Conservation (phyloP, 768 basidiomycete species). For the Collybia mongolica region DNA sequence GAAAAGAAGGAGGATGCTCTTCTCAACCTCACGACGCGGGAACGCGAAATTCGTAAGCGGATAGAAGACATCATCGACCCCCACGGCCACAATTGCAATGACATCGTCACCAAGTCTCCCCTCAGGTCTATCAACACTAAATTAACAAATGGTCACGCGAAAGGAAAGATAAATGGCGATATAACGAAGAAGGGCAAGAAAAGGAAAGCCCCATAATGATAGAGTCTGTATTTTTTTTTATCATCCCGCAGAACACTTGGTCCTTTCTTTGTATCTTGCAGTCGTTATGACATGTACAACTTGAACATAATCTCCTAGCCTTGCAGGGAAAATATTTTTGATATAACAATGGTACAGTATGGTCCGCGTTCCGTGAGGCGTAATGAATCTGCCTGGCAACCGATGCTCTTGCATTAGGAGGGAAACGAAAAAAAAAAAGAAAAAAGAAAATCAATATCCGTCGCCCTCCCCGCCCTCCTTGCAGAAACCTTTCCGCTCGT, state of each 20-base stretch:
- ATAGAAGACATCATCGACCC: slow-evolving; percentile 74
- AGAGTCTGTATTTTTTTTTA: slow-evolving; percentile 9
- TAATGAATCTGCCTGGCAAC: slow-evolving; percentile 23
- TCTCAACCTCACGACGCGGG: slow-evolving; percentile 64
- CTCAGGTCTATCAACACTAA: slow-evolving; percentile 35
- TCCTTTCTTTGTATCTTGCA: slow-evolving; percentile 3
- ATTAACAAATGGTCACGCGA: slow-evolving; percentile 46
- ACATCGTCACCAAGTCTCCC: slow-evolving; percentile 29
- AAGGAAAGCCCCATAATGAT: slow-evolving; percentile 41
- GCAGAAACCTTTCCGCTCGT: slow-evolving; percentile 85
- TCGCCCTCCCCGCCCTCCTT: slow-evolving; percentile 97
- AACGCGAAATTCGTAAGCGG: slow-evolving; percentile 74
- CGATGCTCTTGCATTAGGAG: background rate
- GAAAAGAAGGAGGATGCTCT: slow-evolving; percentile 72
- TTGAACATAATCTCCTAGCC: too few relatives aligned
- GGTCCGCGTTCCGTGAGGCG: slow-evolving; percentile 12
- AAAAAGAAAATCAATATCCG: slow-evolving; percentile 63
- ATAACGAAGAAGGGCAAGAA: slow-evolving; percentile 58
- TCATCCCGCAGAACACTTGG: background rate
- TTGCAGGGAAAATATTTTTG: slow-evolving; percentile 13
- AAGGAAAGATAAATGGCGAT: slow-evolving; percentile 41
- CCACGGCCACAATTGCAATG: slow-evolving; percentile 32
- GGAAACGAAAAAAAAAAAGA: background rate
- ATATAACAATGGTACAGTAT: slow-evolving; percentile 17
- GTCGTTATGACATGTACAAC: background rate